These are phyloP conservation scores for Excoecaria cochinchinensis DNA, from an alignment of 345 rosid genomes.

Conservation along the genomic window DNA sequence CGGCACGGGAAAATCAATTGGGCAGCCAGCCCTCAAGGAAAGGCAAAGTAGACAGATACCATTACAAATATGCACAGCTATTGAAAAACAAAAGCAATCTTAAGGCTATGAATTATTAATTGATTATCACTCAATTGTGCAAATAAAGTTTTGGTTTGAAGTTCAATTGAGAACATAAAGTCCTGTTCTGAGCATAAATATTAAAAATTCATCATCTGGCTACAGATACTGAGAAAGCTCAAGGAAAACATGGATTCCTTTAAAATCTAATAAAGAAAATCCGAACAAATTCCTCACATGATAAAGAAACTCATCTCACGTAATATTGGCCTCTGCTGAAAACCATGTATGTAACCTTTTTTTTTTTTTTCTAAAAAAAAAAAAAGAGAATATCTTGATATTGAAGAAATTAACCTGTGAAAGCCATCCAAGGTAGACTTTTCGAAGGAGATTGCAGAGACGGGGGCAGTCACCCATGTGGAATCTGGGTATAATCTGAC, in stretches of 20 bases:
- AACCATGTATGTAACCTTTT: too few relatives aligned
- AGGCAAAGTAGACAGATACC: neutral
- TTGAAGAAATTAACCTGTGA: conserved; percentile 40
- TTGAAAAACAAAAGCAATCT: neutral
- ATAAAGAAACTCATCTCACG: neutral
- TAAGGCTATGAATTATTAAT: neutral
- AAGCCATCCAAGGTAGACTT: conserved; percentile 60
- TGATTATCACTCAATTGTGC: neutral
- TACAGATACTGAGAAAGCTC: neutral
- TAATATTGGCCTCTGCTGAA: too few relatives aligned
- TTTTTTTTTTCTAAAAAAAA: too few relatives aligned
- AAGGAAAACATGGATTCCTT: neutral
- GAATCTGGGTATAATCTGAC: conserved; percentile 51
- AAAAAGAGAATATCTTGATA: neutral
- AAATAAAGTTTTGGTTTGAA: neutral
- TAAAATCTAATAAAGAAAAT: neutral
- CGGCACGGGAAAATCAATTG: neutral
- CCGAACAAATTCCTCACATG: neutral
- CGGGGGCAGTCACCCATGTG: conserved; percentile 60
- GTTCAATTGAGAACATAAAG: neutral
- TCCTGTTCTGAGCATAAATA: neutral
- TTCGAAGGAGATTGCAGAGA: conserved; percentile 49
- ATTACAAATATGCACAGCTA: too few relatives aligned
- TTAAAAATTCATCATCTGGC: neutral
- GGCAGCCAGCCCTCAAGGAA: neutral